Percentiles rank a stretch among this genome's conserved stretches.
Evolutionary conservation across 495 filamentous ascomycete species (phyloP).

Genomic region (Penicillium canescens): DNA sequence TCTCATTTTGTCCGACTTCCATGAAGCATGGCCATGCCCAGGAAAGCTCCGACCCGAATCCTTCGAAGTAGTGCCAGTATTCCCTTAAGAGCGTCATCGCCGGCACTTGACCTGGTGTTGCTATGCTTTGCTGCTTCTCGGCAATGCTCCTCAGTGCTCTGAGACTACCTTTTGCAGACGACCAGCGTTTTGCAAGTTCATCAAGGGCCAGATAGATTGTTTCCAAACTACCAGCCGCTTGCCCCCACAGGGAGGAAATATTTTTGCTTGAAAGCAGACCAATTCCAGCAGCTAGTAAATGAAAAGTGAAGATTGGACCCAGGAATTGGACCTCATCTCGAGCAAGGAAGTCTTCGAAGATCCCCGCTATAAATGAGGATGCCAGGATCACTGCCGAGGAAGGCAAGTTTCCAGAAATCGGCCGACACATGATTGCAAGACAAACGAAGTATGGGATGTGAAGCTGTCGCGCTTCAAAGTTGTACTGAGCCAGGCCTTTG

Average conservation of each 20-base stretch:
- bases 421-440: conserved; percentile 24
- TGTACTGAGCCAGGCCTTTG: conserved; percentile 10
- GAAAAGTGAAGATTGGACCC: conserved; percentile 27
- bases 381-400: conserved; percentile 21
- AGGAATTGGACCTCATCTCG: conserved; percentile 26
- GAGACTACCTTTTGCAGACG: conserved; percentile 22
- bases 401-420: conserved; percentile 12
- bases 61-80: conserved; percentile 11
- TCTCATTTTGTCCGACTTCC: neutral
- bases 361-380: conserved; percentile 22
- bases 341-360: conserved; percentile 29
- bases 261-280: conserved; percentile 21
- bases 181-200: conserved; percentile 24
- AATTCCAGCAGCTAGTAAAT: conserved; percentile 24
- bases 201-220: conserved; percentile 24
- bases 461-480: conserved; percentile 24
- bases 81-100: conserved; percentile 8
- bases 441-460: conserved; percentile 27
- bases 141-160: conserved; percentile 24
- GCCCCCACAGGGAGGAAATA: conserved; percentile 12
- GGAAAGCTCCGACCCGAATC: conserved; percentile 13
- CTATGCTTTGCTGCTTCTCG: conserved; percentile 9
- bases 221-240: conserved; percentile 11
- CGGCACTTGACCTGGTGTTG: neutral
- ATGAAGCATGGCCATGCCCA: conserved; percentile 18